Percentiles rank a stretch among this genome's conserved stretches.
These are phyloP conservation scores for Rubus idaeus DNA, from an alignment of 306 rosid genomes.

Conservation along the genomic window DNA sequence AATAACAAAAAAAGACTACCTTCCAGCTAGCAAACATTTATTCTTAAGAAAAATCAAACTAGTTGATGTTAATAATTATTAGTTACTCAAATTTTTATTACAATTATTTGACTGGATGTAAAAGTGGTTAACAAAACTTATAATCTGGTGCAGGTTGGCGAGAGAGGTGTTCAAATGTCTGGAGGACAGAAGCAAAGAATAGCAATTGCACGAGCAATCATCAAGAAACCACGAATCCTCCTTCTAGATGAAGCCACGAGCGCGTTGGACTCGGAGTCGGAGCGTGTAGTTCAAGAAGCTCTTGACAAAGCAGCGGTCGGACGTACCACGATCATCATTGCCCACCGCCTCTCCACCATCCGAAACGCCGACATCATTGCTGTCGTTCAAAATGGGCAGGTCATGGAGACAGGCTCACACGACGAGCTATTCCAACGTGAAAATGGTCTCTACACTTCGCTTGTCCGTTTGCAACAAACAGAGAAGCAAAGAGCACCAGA, in stretches of 20 bases:
- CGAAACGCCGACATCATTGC: slow-evolving; percentile 68
- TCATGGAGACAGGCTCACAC: slow-evolving; percentile 74
- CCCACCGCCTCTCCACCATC: slow-evolving; percentile 81
- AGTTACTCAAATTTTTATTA: neutral
- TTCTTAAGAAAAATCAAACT: neutral
- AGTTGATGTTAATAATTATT: neutral
- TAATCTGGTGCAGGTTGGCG: slow-evolving; percentile 60
- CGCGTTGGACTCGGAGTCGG: slow-evolving; percentile 82
- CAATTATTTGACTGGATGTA: neutral
- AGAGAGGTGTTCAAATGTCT: slow-evolving; percentile 87
- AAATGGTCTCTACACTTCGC: slow-evolving; percentile 54
- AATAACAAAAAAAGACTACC: too few species aligned
- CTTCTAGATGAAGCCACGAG: slow-evolving; percentile 90
- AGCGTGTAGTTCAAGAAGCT: slow-evolving; percentile 84
- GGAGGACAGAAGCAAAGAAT: slow-evolving; percentile 96
- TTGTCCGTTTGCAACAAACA: slow-evolving; percentile 65
- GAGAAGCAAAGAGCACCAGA: slow-evolving; percentile 32
- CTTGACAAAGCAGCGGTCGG: slow-evolving; percentile 71
- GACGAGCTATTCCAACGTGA: slow-evolving; percentile 45
- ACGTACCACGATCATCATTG: slow-evolving; percentile 81
- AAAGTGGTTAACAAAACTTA: neutral
- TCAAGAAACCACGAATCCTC: slow-evolving; percentile 68
- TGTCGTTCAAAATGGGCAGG: slow-evolving; percentile 59
- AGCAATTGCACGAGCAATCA: slow-evolving; percentile 80
- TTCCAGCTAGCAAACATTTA: neutral